Evolutionary conservation across 306 rosid genomes (phyloP).

Genomic region (Corylus avellana): DNA sequence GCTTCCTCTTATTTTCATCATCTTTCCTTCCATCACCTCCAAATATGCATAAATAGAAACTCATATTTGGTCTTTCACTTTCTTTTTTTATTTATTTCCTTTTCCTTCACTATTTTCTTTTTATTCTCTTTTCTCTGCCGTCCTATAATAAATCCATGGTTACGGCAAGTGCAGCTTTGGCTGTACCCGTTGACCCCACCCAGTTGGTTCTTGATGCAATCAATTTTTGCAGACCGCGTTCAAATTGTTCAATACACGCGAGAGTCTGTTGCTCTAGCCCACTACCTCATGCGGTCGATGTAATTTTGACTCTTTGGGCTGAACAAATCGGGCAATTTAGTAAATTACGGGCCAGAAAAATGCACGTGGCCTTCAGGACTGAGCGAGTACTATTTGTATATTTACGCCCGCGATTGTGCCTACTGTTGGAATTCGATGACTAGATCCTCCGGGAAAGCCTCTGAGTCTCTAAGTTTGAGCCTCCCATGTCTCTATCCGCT

Average conservation of each 20-base stretch:
- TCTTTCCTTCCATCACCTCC: too few species aligned
- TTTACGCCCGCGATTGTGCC: neutral
- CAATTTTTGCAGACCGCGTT: neutral
- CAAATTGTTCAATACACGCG: neutral
- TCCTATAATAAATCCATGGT: neutral
- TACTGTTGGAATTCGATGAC: neutral
- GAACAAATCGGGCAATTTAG: neutral
- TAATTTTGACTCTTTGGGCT: too few species aligned
- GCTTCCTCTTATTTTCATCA: too few species aligned
- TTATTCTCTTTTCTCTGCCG: neutral
- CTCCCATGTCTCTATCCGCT: neutral
- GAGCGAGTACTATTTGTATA: neutral
- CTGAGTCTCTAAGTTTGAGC: too few species aligned
- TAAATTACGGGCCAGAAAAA: too few species aligned
- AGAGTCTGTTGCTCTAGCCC: neutral
- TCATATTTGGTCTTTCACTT: neutral
- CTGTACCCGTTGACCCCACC: neutral
- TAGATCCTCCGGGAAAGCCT: slow-evolving; percentile 2
- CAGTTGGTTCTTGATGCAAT: neutral
- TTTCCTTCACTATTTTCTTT: neutral
- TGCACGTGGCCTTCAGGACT: neutral
- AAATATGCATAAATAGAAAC: too few species aligned
- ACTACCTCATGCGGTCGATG: too few species aligned
- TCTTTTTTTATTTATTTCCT: neutral
- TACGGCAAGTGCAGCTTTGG: neutral